phyloP scores from a whole-genome alignment of 306 rosid genomes.

The Hippophae tibetana region DNA sequence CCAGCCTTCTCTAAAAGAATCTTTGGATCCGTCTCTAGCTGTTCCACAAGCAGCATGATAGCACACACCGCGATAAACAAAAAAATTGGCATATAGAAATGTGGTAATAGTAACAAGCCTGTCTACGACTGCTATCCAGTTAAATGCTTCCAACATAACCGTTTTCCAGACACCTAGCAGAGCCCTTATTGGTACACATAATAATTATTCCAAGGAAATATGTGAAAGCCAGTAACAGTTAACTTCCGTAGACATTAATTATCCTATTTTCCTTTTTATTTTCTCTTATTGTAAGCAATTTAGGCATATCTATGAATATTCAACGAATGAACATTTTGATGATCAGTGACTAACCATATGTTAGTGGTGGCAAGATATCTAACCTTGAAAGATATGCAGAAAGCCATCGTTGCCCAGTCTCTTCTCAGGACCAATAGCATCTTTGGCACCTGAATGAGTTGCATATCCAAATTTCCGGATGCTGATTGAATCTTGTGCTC shows the following conservation, averaged over 20 bases:
- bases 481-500: conserved; percentile 94
- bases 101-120: not conserved
- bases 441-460: conserved; percentile 88
- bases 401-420: conserved; percentile 76
- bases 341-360: not conserved
- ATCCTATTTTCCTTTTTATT: not conserved
- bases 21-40: conserved; percentile 87
- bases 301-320: not conserved
- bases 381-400: conserved; percentile 89
- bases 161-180: not conserved
- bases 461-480: conserved; percentile 69
- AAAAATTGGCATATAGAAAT: not conserved
- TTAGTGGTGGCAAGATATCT: conserved; percentile 8
- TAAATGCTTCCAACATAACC: too few relatives aligned
- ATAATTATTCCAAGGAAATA: not conserved
- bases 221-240: not conserved
- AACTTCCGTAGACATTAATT: not conserved
- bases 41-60: conserved; percentile 14
- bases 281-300: not conserved
- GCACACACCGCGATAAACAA: not conserved
- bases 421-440: conserved; percentile 64
- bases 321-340: not conserved
- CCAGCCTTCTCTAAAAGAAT: conserved; percentile 76
- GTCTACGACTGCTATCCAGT: not conserved
- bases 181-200: not conserved